Base-by-base conservation (phyloP, 2,329 filamentous ascomycete species). In the Talaromyces piceae region DNA sequence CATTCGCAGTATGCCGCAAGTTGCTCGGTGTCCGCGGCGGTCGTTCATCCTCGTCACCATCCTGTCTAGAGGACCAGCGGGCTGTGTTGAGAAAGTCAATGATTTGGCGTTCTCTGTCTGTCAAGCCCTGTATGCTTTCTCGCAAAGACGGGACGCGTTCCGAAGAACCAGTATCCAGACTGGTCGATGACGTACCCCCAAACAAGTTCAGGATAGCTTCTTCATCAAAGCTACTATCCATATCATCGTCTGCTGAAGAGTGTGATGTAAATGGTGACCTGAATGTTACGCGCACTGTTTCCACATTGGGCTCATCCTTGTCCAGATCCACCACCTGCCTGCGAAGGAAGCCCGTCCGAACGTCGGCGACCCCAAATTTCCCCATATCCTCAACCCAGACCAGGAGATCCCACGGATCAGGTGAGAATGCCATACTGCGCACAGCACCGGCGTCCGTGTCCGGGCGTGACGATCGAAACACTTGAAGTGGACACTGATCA, bases 301-400 rank as follows among this genome's bases (percentile, higher is more conserved):
- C 58, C 26, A 70, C 44, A 3, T 55, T 54, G 2, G 65, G 60
- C 3, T 68, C 67, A 33, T 68, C 60, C 47, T 57, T 55, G 44
- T 71, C 63, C 37, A 72, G 47, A n/a, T 63, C 53, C 12, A 76
- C 54, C 20, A 71, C 65, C 55, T 76, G 73, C 47, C 71, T 64
- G 45, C 73, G 68, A 26, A 65, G 58, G 53, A 75, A 76, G n/a
- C 61, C 62, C 52, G 71, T 71, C 33, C 74, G 73, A 45, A 76
- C 61, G 59, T 77, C 74, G 27, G 72, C 72, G 52, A 77, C 59
- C 6, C 73, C 74, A 41, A 70, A 70, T 55, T 70, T 66, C 13
- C 73, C 74, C 56, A 87, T 84, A 61, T 95, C 88, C 68, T 98
- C 93, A 7, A 90, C 88, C 91, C 93, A 97, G 5, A 94, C 87